Base-by-base conservation (phyloP, 192 early-diverging fungal species). In the Backusella macrospora region DNA sequence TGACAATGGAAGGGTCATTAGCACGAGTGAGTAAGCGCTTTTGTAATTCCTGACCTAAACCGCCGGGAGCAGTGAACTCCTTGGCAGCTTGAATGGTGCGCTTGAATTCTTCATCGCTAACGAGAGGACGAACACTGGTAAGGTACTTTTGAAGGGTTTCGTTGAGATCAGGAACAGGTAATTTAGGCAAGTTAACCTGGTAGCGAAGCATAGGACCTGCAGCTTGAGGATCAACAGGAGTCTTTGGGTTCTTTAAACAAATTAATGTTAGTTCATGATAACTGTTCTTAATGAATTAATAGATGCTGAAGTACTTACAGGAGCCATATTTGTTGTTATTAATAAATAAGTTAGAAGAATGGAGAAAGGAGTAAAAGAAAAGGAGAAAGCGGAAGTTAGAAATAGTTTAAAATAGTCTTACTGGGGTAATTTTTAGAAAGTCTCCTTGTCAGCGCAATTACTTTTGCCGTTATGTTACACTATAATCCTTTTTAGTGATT, bases 121-220 rank as follows among this genome's bases (percentile, higher is more conserved):
- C 77, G 26, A 95, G 81, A 13, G 96, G 93, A 67, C 88, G 85
- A 38, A 99, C 83, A 4, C 90, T 88, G 70, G 86, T 78, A 62
- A 98, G 86, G 79, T 99, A 99, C 77, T 90, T 91, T 42, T 86
- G 89, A 70, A 90, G 83, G 3, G 98, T 99, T 70, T 93, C 92
- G 23, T 86, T 76, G 46, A 99, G 84, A 16, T 87, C 78, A 38
- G 98, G 96, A 48, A 99, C 96, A 2, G 96, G 96, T 52, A 99
- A 88, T 75, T 90, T 92, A 49, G 96, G 95, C 64, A 99, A 85
- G 72, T 87, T 86, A 26, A 77, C 80, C 77, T 95, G 91, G 85
- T 90, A 91, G 70, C 87, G 86, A 71, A 87, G 86, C 84, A 95
- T 90, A 73, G 90, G 90, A 3, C 88, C 88, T 55, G 83, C 79